Percentiles rank a stretch among this genome's conserved stretches.
Evolutionary conservation across 257 asterid genomes (phyloP).

Genomic region (Solanum piurae): DNA sequence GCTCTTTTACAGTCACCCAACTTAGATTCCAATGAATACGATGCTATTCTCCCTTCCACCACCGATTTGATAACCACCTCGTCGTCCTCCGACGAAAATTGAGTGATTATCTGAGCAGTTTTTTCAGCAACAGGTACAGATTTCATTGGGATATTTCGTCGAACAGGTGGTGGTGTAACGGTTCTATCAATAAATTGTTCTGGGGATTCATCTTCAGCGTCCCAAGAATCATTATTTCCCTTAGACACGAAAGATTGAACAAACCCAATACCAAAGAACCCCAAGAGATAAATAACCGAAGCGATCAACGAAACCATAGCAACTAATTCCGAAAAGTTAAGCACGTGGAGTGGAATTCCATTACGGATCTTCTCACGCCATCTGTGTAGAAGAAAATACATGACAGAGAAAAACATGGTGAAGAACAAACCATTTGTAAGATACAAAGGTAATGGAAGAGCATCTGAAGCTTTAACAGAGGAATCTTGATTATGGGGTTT

Average conservation of each 20-base stretch:
- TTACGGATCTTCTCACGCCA: neutral
- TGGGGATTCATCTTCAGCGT: conserved; percentile 12
- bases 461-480: conserved; percentile 19
- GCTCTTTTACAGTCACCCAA: conserved; percentile 40
- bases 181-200: neutral
- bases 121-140: conserved; percentile 3
- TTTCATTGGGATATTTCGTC: neutral
- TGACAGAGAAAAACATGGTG: neutral
- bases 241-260: conserved; percentile 22
- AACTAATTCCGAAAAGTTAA: neutral
- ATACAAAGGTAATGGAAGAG: conserved; percentile 18
- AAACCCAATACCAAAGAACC: neutral
- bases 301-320: neutral
- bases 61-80: conserved; percentile 27
- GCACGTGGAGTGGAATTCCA: neutral
- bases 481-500: conserved; percentile 6
- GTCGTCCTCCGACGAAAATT: conserved; percentile 13
- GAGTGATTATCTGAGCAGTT: neutral
- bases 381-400: neutral
- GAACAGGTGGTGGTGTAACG: neutral
- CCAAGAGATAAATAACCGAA: neutral
- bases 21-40: conserved; percentile 33
- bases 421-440: conserved; percentile 26
- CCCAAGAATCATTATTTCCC: conserved; percentile 22
- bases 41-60: conserved; percentile 24